Percentiles rank a stretch among this genome's conserved stretches.
phyloP scores from a whole-genome alignment of 2,329 filamentous ascomycete species.

The Cryphonectria radicalis region DNA sequence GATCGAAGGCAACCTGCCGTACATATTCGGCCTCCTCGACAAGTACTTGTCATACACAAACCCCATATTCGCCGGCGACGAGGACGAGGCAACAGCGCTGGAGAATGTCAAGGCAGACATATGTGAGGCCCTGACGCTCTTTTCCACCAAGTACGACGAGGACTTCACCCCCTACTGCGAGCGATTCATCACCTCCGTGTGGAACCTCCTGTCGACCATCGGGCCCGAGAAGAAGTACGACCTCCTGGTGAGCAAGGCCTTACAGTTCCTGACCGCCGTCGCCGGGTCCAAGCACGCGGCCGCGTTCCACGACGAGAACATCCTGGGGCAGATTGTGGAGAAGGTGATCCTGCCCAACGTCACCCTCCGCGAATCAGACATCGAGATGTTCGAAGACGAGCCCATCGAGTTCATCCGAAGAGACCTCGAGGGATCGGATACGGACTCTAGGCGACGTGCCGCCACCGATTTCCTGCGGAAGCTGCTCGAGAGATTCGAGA shows the following conservation, averaged over 20 bases:
- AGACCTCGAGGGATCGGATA: constrained; percentile 95
- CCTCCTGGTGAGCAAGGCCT: constrained; percentile 87
- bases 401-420: constrained; percentile 97
- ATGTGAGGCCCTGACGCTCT: constrained; percentile 87
- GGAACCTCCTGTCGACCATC: constrained; percentile 86
- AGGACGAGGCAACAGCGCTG: constrained; percentile 86
- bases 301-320: constrained; percentile 81
- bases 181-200: constrained; percentile 87
- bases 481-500: constrained; percentile 87
- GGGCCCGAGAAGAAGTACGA: constrained; percentile 92
- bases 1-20: constrained; percentile 85
- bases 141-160: constrained; percentile 93
- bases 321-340: constrained; percentile 86
- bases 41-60: constrained; percentile 94
- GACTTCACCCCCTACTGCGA: constrained; percentile 81
- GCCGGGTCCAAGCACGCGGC: constrained; percentile 78
- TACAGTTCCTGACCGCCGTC: constrained; percentile 93
- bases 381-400: constrained; percentile 97
- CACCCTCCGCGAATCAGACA: constrained; percentile 86
- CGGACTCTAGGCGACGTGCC: constrained; percentile 86
- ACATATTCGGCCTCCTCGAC: constrained; percentile 79
- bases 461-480: constrained; percentile 93
- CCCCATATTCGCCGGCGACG: constrained; percentile 77
- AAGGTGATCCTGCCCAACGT: constrained; percentile 96
- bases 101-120: constrained; percentile 93